phyloP scores from a whole-genome alignment of 805 yeast genomes.

The Clavispora fructus region DNA sequence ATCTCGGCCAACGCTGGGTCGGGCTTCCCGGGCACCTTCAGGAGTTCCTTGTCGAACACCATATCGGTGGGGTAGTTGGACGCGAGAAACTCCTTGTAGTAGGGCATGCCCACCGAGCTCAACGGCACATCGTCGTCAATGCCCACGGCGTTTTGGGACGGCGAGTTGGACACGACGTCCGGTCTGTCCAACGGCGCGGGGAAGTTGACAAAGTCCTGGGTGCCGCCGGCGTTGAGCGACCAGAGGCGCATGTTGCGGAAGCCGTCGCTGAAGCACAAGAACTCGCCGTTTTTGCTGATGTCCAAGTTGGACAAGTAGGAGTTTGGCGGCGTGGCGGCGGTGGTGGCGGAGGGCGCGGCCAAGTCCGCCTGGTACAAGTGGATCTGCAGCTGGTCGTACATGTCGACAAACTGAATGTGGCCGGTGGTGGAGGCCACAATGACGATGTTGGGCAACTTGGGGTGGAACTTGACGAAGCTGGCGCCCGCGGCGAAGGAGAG shows the following conservation, averaged over 20 bases:
- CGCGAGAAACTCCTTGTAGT: conserved; percentile 66
- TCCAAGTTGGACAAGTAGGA: conserved; percentile 45
- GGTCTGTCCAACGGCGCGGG: conserved; percentile 51
- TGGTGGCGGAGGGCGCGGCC: conserved; percentile 1
- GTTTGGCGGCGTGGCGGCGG: conserved; percentile 4
- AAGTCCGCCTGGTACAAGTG: conserved; percentile 64
- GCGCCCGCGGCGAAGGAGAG: conserved; percentile 90
- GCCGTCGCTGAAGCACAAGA: conserved; percentile 62
- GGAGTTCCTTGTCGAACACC: conserved; percentile 53
- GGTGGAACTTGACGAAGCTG: conserved; percentile 75
- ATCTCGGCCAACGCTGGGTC: conserved; percentile 41
- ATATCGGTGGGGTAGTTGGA: conserved; percentile 74
- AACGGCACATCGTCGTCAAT: conserved; percentile 51
- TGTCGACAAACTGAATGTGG: conserved; percentile 79
- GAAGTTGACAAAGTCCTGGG: conserved; percentile 31
- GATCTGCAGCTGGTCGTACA: conserved; percentile 68
- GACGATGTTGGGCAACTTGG: conserved; percentile 73
- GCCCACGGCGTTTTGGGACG: conserved; percentile 16
- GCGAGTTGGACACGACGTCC: conserved; percentile 26
- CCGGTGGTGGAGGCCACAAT: conserved; percentile 73
- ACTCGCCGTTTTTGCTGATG: conserved; percentile 70
- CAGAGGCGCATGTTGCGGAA: conserved; percentile 62
- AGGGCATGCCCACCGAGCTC: conserved; percentile 78
- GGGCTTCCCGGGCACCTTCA: conserved; percentile 53
- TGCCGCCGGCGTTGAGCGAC: conserved; percentile 40